These are phyloP conservation scores for Paraleonurus japonicus DNA, from an alignment of 257 asterid genomes.

Conservation along the genomic window DNA sequence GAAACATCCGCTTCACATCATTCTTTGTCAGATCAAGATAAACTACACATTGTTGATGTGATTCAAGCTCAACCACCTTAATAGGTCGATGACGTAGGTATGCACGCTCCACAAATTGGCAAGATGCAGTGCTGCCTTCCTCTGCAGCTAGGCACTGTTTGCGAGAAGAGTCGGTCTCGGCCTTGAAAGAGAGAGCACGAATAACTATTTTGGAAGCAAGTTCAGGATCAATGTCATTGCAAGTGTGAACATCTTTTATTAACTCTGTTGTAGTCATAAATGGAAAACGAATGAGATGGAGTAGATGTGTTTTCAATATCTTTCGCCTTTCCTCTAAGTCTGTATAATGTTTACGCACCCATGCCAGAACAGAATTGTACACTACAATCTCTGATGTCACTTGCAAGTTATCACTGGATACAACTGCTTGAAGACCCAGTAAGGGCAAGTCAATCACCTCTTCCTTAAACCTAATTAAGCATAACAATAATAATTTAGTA, in stretches of 20 bases:
- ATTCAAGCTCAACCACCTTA: not conserved
- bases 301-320: not conserved
- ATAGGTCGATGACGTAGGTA: not conserved
- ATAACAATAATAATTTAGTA: too few species aligned
- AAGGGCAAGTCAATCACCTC: slow-evolving; percentile 66
- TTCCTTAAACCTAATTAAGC: slow-evolving; percentile 46
- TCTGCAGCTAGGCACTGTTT: slow-evolving; percentile 21
- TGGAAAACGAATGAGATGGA: not conserved
- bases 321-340: not conserved
- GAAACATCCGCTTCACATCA: not conserved
- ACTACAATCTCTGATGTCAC: slow-evolving; percentile 72
- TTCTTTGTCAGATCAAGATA: not conserved
- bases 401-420: slow-evolving; percentile 65
- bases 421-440: slow-evolving; percentile 60
- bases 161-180: not conserved
- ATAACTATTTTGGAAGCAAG: not conserved
- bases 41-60: not conserved
- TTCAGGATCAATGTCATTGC: not conserved
- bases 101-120: not conserved
- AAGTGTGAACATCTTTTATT: not conserved
- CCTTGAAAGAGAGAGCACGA: not conserved
- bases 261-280: not conserved
- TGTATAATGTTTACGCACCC: slow-evolving; percentile 55
- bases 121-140: not conserved
- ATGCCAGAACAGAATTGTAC: slow-evolving; percentile 54